Percentiles rank a stretch among this genome's conserved stretches.
phyloP scores from a whole-genome alignment of 768 basidiomycete species.

The Rubroboletus pulcherrimus region DNA sequence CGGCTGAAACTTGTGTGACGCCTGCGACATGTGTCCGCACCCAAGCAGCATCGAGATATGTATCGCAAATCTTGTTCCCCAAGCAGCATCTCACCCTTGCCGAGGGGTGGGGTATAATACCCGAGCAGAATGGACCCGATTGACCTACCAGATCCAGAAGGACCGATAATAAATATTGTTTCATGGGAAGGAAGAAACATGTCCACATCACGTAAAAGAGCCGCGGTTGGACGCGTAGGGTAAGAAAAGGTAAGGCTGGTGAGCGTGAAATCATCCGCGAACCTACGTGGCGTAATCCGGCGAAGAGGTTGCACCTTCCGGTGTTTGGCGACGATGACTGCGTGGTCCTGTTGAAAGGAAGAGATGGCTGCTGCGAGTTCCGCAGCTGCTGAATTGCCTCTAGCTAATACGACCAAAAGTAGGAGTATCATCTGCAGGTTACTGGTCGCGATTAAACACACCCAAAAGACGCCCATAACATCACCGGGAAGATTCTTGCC shows the following conservation, averaged over 20 bases:
- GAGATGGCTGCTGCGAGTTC: conserved; percentile 23
- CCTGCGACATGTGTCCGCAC: conserved; percentile 66
- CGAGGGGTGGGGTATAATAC: conserved; percentile 59
- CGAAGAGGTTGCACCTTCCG: conserved; percentile 37
- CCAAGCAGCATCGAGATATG: conserved; percentile 70
- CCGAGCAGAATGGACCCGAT: conserved; percentile 66
- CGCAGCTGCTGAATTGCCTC: conserved; percentile 54
- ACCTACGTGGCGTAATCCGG: conserved; percentile 61
- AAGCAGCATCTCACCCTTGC: conserved; percentile 60
- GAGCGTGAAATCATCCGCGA: conserved; percentile 68
- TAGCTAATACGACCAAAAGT: conserved; percentile 59
- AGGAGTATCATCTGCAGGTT: too few species aligned
- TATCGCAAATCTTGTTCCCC: conserved; percentile 82
- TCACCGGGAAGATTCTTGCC: conserved; percentile 66
- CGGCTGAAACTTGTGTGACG: conserved; percentile 73
- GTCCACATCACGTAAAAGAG: conserved; percentile 54
- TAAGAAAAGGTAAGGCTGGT: conserved; percentile 64
- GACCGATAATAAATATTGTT: conserved; percentile 77
- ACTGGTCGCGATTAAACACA: conserved; percentile 83
- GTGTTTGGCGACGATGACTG: conserved; percentile 20
- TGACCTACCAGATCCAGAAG: conserved; percentile 75
- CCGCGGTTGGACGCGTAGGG: conserved; percentile 61
- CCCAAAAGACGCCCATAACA: conserved; percentile 98
- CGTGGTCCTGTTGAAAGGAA: conserved; percentile 34
- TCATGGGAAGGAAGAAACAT: conserved; percentile 71